Conservation (phyloP, 306 rosid species). For the Gillenia trifoliata region DNA sequence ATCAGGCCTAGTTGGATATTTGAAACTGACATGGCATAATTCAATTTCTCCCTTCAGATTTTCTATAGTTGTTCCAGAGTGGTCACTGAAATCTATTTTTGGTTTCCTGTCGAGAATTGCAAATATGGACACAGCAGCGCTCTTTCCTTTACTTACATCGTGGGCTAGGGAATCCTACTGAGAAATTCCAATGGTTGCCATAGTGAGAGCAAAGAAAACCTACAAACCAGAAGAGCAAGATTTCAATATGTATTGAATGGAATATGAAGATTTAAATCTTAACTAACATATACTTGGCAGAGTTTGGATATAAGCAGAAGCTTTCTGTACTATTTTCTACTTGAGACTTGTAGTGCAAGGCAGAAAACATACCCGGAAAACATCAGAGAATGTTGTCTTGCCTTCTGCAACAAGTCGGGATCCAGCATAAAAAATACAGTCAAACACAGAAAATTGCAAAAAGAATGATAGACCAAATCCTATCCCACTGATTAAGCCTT, state of each 20-base stretch:
- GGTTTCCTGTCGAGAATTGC: conserved; percentile 34
- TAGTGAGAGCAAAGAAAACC: conserved; percentile 51
- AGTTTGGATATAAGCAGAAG: neutral
- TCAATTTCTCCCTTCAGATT: conserved; percentile 37
- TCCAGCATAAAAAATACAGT: conserved; percentile 51
- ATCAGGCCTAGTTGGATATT: conserved; percentile 38
- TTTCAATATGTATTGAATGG: neutral
- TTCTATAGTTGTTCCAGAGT: conserved; percentile 29
- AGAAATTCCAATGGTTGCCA: conserved; percentile 36
- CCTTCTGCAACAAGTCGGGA: conserved; percentile 47
- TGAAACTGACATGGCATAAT: conserved; percentile 36
- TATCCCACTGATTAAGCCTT: conserved; percentile 46
- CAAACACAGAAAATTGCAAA: conserved; percentile 45
- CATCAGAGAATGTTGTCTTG: conserved; percentile 42
- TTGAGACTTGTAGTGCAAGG: neutral
- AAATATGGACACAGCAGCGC: conserved; percentile 35
- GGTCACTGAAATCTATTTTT: conserved; percentile 33
- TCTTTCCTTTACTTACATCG: conserved; percentile 37
- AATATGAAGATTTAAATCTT: neutral
- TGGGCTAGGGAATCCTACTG: conserved; percentile 34
- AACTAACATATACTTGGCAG: neutral
- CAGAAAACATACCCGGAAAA: conserved; percentile 36
- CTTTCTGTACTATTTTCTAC: neutral
- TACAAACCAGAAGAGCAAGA: neutral
- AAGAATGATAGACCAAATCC: conserved; percentile 55